Evolutionary conservation across 306 rosid genomes (phyloP), one percentile per base, ranked within the genome.

Genomic region (Pyrus communis): DNA sequence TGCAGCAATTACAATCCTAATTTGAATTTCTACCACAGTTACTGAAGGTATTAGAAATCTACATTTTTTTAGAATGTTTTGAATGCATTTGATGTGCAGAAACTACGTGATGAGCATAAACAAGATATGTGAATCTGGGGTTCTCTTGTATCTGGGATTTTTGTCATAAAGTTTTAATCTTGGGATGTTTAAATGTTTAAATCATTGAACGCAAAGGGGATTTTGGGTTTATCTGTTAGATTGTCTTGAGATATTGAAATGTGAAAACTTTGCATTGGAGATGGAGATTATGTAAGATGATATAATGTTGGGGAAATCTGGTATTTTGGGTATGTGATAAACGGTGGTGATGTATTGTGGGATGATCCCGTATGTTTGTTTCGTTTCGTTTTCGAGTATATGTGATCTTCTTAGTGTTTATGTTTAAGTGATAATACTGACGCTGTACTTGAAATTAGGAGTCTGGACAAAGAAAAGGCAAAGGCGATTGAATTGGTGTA

Each of bases 381-480:
- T 51, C 25, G 4, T 30, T 70, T 69, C 40, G 28, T 4, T 70
- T 11, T 57, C 9, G 28, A 72, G 55, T 54, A 25, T 62, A 65
- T 51, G 33, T 79, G 69, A 65, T 79, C 60, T 68, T 43, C 25
- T 42, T 81, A 17, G 55, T 77, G 75, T 62, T 61, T 75, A 77
- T 66, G 25, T 77, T 81, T 18, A 30, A 77, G 72, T 61, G 67
- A 45, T 74, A 67, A 45, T 74, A 61, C 35, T 65, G 69, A 62
- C 42, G 49, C 25, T 25, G 76, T 60, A 17, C 13, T 61, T 49
- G 42, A 2, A 22, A n/a, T 64, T 57, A 43, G 80, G 75, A 61
- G 12, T 10, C 27, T 64, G 33, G 69, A 1, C 49, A 74, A 54
- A 61, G 52, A 19, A 21, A 22, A 70, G 52, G 19, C 3, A 11